These are phyloP conservation scores for Kwoniella dejecticola DNA, from an alignment of 768 basidiomycete species.

Conservation along the genomic window DNA sequence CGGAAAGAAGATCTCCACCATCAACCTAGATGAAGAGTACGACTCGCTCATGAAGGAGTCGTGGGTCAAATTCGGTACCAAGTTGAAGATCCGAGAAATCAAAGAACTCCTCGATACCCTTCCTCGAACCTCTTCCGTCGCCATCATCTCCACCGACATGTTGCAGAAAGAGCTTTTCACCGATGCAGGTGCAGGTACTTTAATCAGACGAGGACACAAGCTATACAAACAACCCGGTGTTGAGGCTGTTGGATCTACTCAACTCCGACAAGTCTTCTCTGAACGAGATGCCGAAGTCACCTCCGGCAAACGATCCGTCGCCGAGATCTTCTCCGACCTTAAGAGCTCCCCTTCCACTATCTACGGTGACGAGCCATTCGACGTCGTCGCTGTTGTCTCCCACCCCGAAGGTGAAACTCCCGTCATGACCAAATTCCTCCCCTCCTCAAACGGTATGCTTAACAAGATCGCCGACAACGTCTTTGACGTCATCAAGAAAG, in stretches of 20 bases:
- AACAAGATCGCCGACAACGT: constrained; percentile 97
- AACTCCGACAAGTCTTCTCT: constrained; percentile 89
- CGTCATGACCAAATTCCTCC: constrained; percentile 87
- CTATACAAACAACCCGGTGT: constrained; percentile 85
- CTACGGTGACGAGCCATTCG: constrained; percentile 97
- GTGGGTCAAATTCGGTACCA: constrained; percentile 99
- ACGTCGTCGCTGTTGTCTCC: constrained; percentile 89
- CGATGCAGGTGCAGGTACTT: constrained; percentile 94
- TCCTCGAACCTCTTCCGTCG: constrained; percentile 95
- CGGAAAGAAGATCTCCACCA: constrained; percentile 91
- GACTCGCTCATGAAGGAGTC: constrained; percentile 94
- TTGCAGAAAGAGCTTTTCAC: constrained; percentile 99
- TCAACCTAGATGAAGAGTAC: constrained; percentile 99
- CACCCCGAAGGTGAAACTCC: constrained; percentile 84
- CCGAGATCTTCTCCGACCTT: constrained; percentile 79
- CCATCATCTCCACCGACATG: constrained; percentile 88
- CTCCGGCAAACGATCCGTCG: constrained; percentile 77
- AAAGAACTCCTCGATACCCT: constrained; percentile 98
- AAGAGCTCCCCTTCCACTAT: constrained; percentile 84
- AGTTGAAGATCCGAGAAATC: constrained; percentile 98
- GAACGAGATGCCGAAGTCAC: constrained; percentile 93
- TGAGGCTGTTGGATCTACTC: constrained; percentile 84
- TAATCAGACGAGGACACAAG: constrained; percentile 97
- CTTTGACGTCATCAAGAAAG: constrained; percentile 92
- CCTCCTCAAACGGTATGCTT: constrained; percentile 82